Evolutionary conservation across 2,329 filamentous ascomycete genomes (phyloP).

Genomic region (Hysterium pulicare): DNA sequence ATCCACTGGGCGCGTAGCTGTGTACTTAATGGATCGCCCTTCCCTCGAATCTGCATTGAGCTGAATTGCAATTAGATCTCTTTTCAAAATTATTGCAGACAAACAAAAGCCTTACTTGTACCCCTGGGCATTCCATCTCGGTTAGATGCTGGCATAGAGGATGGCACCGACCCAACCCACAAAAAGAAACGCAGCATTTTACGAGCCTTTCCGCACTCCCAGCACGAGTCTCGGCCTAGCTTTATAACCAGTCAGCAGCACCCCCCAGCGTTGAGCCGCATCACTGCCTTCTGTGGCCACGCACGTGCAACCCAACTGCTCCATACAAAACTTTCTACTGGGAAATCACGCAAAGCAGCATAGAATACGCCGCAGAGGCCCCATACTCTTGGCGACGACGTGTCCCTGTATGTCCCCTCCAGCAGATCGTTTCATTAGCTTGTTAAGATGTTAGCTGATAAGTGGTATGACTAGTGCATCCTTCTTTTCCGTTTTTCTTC

Average conservation of each 20-base stretch:
- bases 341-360: too few species aligned
- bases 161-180: not conserved
- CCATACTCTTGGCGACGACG: slow-evolving; percentile 3
- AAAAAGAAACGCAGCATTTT: slow-evolving; percentile 1
- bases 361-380: too few species aligned
- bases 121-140: not conserved
- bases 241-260: slow-evolving; percentile 3
- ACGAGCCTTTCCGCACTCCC: not conserved
- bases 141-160: not conserved
- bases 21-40: slow-evolving; percentile 2
- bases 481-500: too few species aligned
- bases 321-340: too few species aligned
- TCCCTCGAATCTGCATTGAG: not conserved
- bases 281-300: not conserved
- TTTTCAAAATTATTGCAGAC: not conserved
- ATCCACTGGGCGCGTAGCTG: not conserved
- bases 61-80: not conserved
- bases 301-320: slow-evolving; percentile 1
- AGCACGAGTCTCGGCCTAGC: not conserved
- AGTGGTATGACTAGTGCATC: too few species aligned
- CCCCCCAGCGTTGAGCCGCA: slow-evolving; percentile 1
- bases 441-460: not conserved
- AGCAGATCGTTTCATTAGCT: not conserved
- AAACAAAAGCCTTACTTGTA: not conserved
- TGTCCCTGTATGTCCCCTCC: not conserved